Evolutionary conservation across 2,329 filamentous ascomycete genomes (phyloP), one percentile per base, ranked within the genome.

Genomic region (Chrysoporthe deuterocubensis): DNA sequence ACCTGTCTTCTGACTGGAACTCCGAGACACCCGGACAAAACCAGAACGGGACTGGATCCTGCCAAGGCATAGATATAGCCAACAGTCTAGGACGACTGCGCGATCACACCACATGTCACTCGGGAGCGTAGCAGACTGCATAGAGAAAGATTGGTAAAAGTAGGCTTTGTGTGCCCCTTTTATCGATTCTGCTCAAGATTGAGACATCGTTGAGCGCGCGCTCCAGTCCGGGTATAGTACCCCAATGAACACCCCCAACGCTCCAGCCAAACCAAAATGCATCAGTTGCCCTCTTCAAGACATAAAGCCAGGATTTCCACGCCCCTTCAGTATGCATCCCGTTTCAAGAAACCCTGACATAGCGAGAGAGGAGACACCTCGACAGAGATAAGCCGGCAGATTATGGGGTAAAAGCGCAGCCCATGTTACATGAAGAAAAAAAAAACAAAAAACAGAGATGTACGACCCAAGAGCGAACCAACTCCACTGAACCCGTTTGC

Each of bases 211-310:
- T 44, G 62, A 67, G 62, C 62, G 65, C 65, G 56, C 59, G 44
- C n/a, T 63, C 52, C 57, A 44, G 61, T 67, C 65, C 68, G 68
- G 68, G 68, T 69, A 69, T 69, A 65, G 34, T n/a, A 67, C 56
- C 68, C 65, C 65, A 62, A 62, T 67, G 65, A 70, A 70, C 69
- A 68, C 69, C 66, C 62, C 67, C 56, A 69, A 65, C 66, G 69
- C 66, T 70, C 69, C 69, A 69, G 61, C 69, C 69, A 61, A 66
- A 63, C 66, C 66, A 69, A 64, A 65, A 70, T 70, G 69, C 69
- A 70, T 70, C 69, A 69, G 62, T 64, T 62, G 63, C 60, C 66
- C 69, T 34, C 43, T 67, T 54, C 52, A 61, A 43, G 60, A 64
- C 66, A 61, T 60, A 65, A 62, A 67, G 64, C 66, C 68, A 70